Conservation (phyloP, 306 rosid species). For the Cucumis melo region DNA sequence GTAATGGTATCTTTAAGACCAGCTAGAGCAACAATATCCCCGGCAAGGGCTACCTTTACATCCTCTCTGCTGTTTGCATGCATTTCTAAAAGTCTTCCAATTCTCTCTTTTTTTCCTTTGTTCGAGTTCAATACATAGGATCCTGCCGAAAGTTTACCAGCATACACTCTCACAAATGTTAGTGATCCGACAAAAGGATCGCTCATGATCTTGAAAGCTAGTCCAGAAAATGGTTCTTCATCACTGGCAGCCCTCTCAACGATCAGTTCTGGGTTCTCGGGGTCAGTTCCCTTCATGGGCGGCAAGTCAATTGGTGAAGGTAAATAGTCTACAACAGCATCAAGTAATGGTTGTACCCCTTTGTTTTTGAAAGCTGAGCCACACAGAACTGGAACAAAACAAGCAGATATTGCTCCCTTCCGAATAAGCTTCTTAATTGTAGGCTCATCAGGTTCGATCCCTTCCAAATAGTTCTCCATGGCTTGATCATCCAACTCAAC, state of each 20-base stretch:
- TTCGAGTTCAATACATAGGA: conserved; percentile 76
- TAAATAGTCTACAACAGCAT: conserved; percentile 86
- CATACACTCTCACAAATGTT: conserved; percentile 79
- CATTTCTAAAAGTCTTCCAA: conserved; percentile 93
- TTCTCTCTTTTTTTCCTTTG: conserved; percentile 91
- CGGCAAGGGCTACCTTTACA: conserved; percentile 75
- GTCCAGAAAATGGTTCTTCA: conserved; percentile 79
- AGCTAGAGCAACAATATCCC: conserved; percentile 87
- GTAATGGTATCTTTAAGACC: conserved; percentile 91
- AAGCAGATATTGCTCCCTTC: conserved; percentile 53
- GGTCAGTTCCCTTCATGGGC: conserved; percentile 83
- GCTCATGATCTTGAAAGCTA: conserved; percentile 97
- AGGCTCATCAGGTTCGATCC: conserved; percentile 75
- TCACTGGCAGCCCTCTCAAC: conserved; percentile 65
- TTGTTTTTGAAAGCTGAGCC: conserved; percentile 98
- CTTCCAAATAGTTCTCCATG: conserved; percentile 88
- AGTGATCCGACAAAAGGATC: conserved; percentile 94
- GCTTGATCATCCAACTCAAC: conserved; percentile 75
- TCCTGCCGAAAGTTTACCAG: conserved; percentile 78
- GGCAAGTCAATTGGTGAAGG: conserved; percentile 92
- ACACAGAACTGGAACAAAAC: conserved; percentile 83
- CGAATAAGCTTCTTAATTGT: conserved; percentile 59
- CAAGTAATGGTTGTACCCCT: conserved; percentile 94
- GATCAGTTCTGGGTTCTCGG: conserved; percentile 65
- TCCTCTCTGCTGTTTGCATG: conserved; percentile 97